Conservation (phyloP, 495 filamentous ascomycete genomes). For the Podospora fimiseda region DNA sequence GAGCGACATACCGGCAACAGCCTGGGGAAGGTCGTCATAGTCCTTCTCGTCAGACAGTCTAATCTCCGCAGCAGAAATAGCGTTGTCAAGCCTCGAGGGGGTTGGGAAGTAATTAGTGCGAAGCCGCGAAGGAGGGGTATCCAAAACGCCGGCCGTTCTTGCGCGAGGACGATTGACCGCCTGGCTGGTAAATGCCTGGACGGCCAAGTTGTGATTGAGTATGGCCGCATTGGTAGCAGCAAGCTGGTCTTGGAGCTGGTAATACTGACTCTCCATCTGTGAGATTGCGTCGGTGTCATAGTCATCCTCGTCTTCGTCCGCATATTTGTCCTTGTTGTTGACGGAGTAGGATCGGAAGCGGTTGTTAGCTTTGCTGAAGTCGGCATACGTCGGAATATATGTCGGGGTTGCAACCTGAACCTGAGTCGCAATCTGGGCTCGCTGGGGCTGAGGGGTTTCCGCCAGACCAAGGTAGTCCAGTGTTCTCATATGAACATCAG, state of each 20-base stretch:
- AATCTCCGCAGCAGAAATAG: constrained; percentile 75
- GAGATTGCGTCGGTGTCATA: constrained; percentile 68
- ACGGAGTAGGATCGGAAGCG: constrained; percentile 95
- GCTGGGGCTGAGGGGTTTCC: constrained; percentile 81
- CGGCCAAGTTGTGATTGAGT: constrained; percentile 85
- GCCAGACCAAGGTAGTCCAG: constrained; percentile 93
- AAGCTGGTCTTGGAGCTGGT: constrained; percentile 48
- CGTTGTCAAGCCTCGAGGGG: constrained; percentile 78
- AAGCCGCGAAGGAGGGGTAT: constrained; percentile 67
- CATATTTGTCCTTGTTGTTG: constrained; percentile 97
- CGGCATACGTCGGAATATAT: constrained; percentile 70
- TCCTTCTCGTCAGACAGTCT: constrained; percentile 64
- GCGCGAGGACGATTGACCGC: constrained; percentile 80
- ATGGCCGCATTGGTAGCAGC: constrained; percentile 87
- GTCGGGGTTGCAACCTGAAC: constrained; percentile 59
- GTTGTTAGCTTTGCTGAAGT: constrained; percentile 71
- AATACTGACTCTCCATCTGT: constrained; percentile 60
- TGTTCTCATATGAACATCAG: constrained; percentile 79
- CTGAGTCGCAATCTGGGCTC: constrained; percentile 64
- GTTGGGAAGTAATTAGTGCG: constrained; percentile 72
- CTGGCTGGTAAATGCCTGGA: constrained; percentile 82
- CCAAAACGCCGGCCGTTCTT: constrained; percentile 76
- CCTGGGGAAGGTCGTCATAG: constrained; percentile 60
- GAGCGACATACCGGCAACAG: constrained; percentile 73
- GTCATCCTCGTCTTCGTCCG: constrained; percentile 84